phyloP scores from a whole-genome alignment of 441 rosid species.

The Bruguiera hainesii region DNA sequence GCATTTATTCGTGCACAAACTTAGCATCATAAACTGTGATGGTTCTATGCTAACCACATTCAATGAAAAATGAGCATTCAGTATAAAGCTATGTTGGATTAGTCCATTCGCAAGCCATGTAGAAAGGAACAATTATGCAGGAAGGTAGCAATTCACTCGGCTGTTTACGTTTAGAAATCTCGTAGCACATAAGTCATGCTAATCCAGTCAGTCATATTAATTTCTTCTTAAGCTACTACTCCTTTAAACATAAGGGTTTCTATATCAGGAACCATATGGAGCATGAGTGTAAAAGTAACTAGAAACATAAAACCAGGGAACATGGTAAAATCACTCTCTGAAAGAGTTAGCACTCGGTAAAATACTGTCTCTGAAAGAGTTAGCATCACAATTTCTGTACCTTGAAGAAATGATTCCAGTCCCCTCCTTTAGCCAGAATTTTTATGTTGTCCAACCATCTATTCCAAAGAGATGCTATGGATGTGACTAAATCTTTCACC shows the following conservation, averaged over 20 bases:
- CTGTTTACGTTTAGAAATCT: background rate
- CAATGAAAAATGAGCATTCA: background rate
- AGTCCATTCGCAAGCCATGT: background rate
- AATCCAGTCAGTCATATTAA: background rate
- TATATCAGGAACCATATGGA: no score
- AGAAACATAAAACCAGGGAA: no score
- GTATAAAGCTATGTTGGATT: background rate
- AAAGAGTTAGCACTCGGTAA: no score
- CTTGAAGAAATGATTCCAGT: conserved; percentile 67
- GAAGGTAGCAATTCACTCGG: background rate
- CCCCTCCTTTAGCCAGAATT: conserved; percentile 56
- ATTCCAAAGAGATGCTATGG: conserved; percentile 57
- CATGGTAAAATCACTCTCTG: no score
- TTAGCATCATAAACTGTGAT: no score
- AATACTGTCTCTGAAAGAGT: no score
- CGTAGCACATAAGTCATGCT: background rate
- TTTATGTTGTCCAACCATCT: conserved; percentile 32
- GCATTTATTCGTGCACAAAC: no score
- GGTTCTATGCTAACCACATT: no score
- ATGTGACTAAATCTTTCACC: conserved; percentile 43
- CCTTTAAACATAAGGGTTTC: no score
- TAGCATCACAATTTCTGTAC: conserved; percentile 28
- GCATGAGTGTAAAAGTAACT: no score
- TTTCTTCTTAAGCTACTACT: no score
- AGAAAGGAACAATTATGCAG: background rate